Conservation (phyloP, 2,329 filamentous ascomycete species). For the Ascochyta pisi region DNA sequence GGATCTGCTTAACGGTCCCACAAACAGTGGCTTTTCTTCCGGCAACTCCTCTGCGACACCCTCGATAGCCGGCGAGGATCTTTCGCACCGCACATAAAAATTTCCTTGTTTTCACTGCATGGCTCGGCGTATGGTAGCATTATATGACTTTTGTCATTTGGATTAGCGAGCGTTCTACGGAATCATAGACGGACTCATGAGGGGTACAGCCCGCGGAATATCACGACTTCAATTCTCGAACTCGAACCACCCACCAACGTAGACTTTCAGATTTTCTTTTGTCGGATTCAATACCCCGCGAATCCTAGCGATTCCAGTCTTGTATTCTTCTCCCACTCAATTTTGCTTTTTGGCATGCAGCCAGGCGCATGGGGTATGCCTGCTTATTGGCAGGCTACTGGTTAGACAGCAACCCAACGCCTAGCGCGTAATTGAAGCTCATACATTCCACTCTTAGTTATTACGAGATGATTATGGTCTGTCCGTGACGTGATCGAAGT, state of each 20-base stretch:
- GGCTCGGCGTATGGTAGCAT: constrained; percentile 45
- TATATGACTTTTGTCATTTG: constrained; percentile 24
- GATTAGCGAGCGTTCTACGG: constrained; percentile 44
- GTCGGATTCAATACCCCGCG: constrained; percentile 47
- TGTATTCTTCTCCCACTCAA: constrained; percentile 43
- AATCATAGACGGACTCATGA: constrained; percentile 40
- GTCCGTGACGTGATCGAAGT: constrained; percentile 44
- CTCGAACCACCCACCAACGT: constrained; percentile 24
- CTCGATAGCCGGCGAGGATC: constrained; percentile 71
- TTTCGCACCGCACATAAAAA: constrained; percentile 45
- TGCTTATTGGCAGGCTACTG: constrained; percentile 40
- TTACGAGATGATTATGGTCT: constrained; percentile 42
- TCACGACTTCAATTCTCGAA: constrained; percentile 40
- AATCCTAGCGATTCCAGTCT: constrained; percentile 39
- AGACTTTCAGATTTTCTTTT: constrained; percentile 41
- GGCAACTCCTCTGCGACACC: constrained; percentile 79
- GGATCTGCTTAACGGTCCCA: constrained; percentile 72
- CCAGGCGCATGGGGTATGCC: constrained; percentile 25
- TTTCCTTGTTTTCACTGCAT: constrained; percentile 27
- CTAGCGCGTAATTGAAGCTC: constrained; percentile 45
- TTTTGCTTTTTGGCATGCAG: constrained; percentile 28
- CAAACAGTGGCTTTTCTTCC: constrained; percentile 69
- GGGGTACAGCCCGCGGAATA: constrained; percentile 32
- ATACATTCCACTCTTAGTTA: constrained; percentile 29
- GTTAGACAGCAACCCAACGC: constrained; percentile 40